phyloP scores from a whole-genome alignment of 2,329 filamentous ascomycete species.

The Cytospora leucostoma region DNA sequence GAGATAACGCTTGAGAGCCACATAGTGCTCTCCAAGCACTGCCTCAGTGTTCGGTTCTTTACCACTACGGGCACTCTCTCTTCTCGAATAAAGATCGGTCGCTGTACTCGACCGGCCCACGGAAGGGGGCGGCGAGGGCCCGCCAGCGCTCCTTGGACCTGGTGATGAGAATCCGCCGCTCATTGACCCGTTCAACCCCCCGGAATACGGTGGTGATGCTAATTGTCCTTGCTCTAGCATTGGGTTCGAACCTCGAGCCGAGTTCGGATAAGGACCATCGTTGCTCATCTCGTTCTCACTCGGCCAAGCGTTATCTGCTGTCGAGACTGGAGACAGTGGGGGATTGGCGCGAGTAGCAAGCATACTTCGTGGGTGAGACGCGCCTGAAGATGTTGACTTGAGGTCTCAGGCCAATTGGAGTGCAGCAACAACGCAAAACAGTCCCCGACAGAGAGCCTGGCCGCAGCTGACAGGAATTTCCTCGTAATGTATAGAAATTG shows the following conservation, averaged over 20 bases:
- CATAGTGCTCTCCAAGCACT: slow-evolving; percentile 77
- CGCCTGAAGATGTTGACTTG: slow-evolving; percentile 6
- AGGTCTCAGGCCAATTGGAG: slow-evolving; percentile 10
- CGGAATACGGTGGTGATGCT: slow-evolving; percentile 70
- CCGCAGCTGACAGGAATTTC: slow-evolving; percentile 1
- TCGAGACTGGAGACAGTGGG: slow-evolving; percentile 78
- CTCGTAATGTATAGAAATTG: neutral
- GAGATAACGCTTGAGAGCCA: slow-evolving; percentile 75
- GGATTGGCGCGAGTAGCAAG: slow-evolving; percentile 51
- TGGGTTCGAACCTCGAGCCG: slow-evolving; percentile 21
- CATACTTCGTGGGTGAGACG: slow-evolving; percentile 21
- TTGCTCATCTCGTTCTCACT: slow-evolving; percentile 61
- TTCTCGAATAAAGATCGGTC: slow-evolving; percentile 67
- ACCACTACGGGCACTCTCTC: slow-evolving; percentile 63
- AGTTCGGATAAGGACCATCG: slow-evolving; percentile 53
- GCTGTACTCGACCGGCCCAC: slow-evolving; percentile 83
- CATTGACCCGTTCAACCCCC: slow-evolving; percentile 61
- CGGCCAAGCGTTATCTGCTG: slow-evolving; percentile 83
- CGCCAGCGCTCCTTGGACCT: slow-evolving; percentile 58
- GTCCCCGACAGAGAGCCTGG: slow-evolving; percentile 1
- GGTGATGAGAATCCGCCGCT: slow-evolving; percentile 59
- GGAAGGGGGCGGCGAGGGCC: slow-evolving; percentile 84
- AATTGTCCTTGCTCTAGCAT: slow-evolving; percentile 54
- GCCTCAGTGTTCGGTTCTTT: slow-evolving; percentile 62
- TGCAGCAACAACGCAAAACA: slow-evolving; percentile 6